These are phyloP conservation scores for Aureobasidium vineae DNA, from an alignment of 2,329 filamentous ascomycete genomes.

Conservation along the genomic window DNA sequence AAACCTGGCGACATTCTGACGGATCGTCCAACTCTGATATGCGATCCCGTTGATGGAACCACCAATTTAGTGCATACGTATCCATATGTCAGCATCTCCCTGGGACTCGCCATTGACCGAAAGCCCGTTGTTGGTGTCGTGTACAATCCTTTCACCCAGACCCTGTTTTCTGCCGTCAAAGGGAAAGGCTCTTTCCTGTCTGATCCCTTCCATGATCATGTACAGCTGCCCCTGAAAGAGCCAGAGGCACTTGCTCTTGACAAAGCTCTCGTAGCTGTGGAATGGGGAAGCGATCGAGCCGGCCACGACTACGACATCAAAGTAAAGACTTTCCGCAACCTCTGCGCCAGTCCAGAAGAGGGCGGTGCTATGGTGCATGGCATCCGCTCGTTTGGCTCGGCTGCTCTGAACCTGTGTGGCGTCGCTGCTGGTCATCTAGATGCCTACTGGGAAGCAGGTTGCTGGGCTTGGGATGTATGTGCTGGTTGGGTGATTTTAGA, in stretches of 20 bases:
- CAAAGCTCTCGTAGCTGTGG: slow-evolving; percentile 64
- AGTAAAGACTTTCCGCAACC: slow-evolving; percentile 60
- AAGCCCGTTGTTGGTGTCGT: slow-evolving; percentile 68
- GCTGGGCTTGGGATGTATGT: slow-evolving; percentile 83
- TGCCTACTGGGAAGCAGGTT: slow-evolving; percentile 78
- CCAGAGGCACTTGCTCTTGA: slow-evolving; percentile 59
- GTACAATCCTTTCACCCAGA: slow-evolving; percentile 73
- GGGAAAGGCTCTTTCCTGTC: slow-evolving; percentile 63
- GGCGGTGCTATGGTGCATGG: slow-evolving; percentile 76
- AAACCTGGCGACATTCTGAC: slow-evolving; percentile 63
- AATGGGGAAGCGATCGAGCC: slow-evolving; percentile 67
- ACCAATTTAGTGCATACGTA: slow-evolving; percentile 79
- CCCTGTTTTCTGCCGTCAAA: slow-evolving; percentile 66
- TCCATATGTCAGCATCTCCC: slow-evolving; percentile 71
- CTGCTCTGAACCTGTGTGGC: slow-evolving; percentile 71
- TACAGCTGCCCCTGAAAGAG: slow-evolving; percentile 48
- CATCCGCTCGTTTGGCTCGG: slow-evolving; percentile 67
- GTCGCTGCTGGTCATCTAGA: slow-evolving; percentile 71
- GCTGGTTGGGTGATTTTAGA: slow-evolving; percentile 74
- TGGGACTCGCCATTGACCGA: slow-evolving; percentile 66
- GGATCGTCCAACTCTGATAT: slow-evolving; percentile 69
- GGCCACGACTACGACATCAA: slow-evolving; percentile 72
- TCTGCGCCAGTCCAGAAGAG: slow-evolving; percentile 53
- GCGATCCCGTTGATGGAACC: slow-evolving; percentile 79
- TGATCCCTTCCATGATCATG: slow-evolving; percentile 36